These are phyloP conservation scores for Trametopsis cervina DNA, from an alignment of 768 basidiomycete species.

Conservation along the genomic window DNA sequence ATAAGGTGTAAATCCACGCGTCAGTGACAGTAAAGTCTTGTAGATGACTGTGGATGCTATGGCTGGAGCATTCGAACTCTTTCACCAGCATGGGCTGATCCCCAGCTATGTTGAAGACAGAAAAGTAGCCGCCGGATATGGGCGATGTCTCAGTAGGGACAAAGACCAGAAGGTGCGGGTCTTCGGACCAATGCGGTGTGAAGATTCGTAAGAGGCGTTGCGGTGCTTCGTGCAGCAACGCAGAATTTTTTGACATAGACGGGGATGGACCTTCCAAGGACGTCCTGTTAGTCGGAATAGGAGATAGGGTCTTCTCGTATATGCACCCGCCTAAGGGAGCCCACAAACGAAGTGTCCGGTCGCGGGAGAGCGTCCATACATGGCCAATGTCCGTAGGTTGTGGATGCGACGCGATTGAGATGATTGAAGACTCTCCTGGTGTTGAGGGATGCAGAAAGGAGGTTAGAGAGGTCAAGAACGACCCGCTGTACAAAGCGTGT, in stretches of 20 bases:
- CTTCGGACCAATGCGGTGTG: slow-evolving; percentile 28
- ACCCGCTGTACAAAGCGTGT: slow-evolving; percentile 52
- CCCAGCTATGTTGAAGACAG: slow-evolving; percentile 46
- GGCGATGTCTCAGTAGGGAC: slow-evolving; percentile 59
- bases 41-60: slow-evolving; percentile 62
- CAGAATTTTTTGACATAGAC: slow-evolving; percentile 30
- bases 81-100: slow-evolving; percentile 57
- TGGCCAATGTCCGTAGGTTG: slow-evolving; percentile 71
- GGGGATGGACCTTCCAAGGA: slow-evolving; percentile 26
- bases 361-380: slow-evolving; percentile 82
- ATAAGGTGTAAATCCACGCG: slow-evolving; percentile 55
- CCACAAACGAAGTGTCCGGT: slow-evolving; percentile 82
- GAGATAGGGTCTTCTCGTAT: slow-evolving; percentile 49
- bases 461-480: slow-evolving; percentile 60
- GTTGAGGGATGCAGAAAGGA: slow-evolving; percentile 50
- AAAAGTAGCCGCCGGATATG: slow-evolving; percentile 75
- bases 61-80: slow-evolving; percentile 49
- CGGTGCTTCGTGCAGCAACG: slow-evolving; percentile 51
- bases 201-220: slow-evolving; percentile 64
- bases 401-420: slow-evolving; percentile 66
- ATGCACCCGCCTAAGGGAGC: slow-evolving; percentile 68
- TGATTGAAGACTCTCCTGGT: slow-evolving; percentile 48
- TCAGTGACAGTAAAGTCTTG: slow-evolving; percentile 65
- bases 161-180: slow-evolving; percentile 58
- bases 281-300: slow-evolving; percentile 26